Base-by-base conservation (phyloP, 306 rosid species). In the Sechiopsis laciniata region DNA sequence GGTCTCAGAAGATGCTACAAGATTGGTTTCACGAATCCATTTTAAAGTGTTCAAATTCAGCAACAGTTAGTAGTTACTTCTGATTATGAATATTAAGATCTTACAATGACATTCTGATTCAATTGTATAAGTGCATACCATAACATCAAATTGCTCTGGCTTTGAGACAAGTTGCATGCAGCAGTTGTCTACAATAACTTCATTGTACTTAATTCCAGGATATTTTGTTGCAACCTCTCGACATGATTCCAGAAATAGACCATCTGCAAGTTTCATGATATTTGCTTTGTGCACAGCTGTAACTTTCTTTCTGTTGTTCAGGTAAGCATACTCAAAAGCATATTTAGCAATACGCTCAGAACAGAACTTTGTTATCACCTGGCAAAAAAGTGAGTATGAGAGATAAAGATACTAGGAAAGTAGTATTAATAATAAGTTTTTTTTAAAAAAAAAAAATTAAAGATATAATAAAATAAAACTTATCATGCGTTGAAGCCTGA, bases 241-340 rank as follows among this genome's bases (percentile, higher is more conserved):
- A 46, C 97, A 91, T 19, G 97, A 89, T 77, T 89, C 96, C 79
- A 91, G 75, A 83, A 91, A 91, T 48, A 91, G 83, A 67, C 96
- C 97, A 78, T 91, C 97, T 17, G 91, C 96, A 29, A 89, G 96
- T 77, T 91, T 91, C 97, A 91, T 91, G 77, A 91, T 91, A 83
- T 91, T 91, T 74, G 96, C 97, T 86, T 91, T 91, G 90, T 91
- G 97, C 82, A 91, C 97, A 24, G 97, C 97, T 32, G 97, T 91
- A 82, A 91, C 97, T 81, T 84, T 91, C 92, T 86, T 91, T 83
- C 96, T 89, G 81, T 89, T 89, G 80, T 91, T 91, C 9, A 91
- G 84, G 85, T 91, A 91, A 73, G 97, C 90, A 75, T 82, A 89
- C 97, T 91, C 93, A 52, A 91, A 91, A 10, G 97, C 97, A 78